Evolutionary conservation across 148 eudicot genomes (phyloP).

Genomic region (Rhododendron simsii): DNA sequence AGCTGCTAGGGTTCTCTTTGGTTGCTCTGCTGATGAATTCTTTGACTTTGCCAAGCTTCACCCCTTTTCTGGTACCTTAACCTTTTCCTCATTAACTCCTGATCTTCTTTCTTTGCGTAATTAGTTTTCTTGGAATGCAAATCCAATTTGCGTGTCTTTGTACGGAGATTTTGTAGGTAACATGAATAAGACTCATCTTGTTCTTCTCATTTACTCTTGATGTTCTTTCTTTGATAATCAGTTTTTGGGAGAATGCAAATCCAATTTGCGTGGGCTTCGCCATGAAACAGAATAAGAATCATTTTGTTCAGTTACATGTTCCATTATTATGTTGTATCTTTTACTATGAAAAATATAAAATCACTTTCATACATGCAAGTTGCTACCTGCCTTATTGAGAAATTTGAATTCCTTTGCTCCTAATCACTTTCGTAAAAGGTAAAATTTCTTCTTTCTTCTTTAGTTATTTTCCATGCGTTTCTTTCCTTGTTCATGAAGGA

Average conservation of each 20-base stretch:
- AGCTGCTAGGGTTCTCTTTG: conserved; percentile 75
- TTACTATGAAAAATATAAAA: not conserved
- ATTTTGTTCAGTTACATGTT: not conserved
- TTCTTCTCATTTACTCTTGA: not conserved
- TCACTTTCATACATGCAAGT: not conserved
- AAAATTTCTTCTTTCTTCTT: not conserved
- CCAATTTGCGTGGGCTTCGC: not conserved
- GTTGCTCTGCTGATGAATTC: conserved; percentile 90
- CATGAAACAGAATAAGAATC: not conserved
- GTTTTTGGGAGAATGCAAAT: not conserved
- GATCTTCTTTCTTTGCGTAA: not conserved
- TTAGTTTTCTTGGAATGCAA: not conserved
- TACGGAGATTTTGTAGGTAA: not conserved
- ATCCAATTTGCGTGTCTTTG: not conserved
- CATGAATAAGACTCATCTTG: not conserved
- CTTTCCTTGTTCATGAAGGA: not conserved
- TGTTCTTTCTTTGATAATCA: not conserved
- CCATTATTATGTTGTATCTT: not conserved
- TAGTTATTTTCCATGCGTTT: not conserved
- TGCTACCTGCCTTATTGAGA: not conserved
- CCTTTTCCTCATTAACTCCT: not conserved
- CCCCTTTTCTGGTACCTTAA: conserved; percentile 63
- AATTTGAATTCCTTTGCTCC: not conserved
- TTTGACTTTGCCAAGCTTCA: conserved; percentile 65
- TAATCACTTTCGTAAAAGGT: not conserved